Percentiles rank a stretch among this genome's conserved stretches.
These are phyloP conservation scores for Strigomonas oncopelti DNA, from an alignment of 208 protist species.

Conservation along the genomic window DNA sequence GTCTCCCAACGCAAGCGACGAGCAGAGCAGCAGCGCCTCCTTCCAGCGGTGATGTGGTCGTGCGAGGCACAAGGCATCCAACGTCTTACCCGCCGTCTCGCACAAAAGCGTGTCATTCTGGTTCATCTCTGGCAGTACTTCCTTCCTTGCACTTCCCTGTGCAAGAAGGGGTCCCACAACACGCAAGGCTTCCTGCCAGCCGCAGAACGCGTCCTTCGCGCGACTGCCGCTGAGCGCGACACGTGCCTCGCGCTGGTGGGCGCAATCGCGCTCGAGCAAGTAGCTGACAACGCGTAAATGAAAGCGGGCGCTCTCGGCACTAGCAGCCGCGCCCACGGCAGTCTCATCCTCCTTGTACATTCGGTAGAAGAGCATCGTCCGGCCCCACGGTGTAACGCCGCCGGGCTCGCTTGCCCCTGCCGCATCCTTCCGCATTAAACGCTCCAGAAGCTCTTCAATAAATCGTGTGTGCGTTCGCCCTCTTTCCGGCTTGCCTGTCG, in stretches of 20 bases:
- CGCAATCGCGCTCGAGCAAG: not conserved
- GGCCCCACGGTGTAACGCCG: not conserved
- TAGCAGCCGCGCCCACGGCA: too few species aligned
- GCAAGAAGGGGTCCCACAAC: not conserved
- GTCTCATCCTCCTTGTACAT: not conserved
- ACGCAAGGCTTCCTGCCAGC: not conserved
- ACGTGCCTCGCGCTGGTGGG: not conserved
- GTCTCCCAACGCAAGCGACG: not conserved
- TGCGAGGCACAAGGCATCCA: not conserved
- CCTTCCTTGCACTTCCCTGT: not conserved
- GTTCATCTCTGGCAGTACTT: not conserved
- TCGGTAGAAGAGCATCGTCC: not conserved
- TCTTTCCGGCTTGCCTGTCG: not conserved
- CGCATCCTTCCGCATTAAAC: not conserved
- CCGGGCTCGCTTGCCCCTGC: too few species aligned
- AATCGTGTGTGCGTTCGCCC: not conserved
- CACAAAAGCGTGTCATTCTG: not conserved
- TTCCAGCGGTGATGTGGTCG: not conserved
- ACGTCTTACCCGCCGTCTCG: not conserved
- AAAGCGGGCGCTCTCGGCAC: not conserved
- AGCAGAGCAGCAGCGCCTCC: not conserved
- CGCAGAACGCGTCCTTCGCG: not conserved
- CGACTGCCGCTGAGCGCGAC: not conserved
- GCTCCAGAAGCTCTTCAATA: not conserved
- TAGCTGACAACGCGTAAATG: not conserved